phyloP scores from a whole-genome alignment of 2,329 filamentous ascomycete genomes.

The Chalaropsis thielavioides region DNA sequence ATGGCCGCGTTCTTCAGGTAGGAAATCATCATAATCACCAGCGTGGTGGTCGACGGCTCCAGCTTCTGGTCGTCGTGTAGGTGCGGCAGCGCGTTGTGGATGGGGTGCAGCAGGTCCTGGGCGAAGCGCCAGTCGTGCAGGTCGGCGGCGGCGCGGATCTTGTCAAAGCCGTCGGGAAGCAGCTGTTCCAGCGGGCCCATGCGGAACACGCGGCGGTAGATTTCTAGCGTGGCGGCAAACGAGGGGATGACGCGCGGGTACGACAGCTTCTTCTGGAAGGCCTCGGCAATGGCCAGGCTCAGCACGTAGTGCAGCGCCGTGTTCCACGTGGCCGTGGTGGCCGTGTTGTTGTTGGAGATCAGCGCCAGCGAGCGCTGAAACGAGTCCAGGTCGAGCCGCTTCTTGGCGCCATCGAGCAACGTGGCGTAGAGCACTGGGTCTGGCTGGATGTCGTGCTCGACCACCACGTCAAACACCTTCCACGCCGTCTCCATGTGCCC shows the following conservation, averaged over 20 bases:
- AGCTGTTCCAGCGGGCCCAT: conserved; percentile 31
- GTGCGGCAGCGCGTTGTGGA: conserved; percentile 8
- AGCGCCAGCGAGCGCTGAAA: conserved; percentile 25
- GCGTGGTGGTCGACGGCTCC: conserved; percentile 28
- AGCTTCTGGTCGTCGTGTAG: conserved; percentile 19
- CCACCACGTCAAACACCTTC: conserved; percentile 49
- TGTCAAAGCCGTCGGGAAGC: conserved; percentile 19
- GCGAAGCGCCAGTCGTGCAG: conserved; percentile 12
- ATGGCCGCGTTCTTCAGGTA: conserved; percentile 31
- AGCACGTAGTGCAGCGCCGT: conserved; percentile 36
- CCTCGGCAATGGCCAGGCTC: conserved; percentile 30
- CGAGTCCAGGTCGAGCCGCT: conserved; percentile 35
- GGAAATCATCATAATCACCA: conserved; percentile 34
- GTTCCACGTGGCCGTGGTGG: conserved; percentile 25
- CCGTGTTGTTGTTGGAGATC: conserved; percentile 5
- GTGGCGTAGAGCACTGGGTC: conserved; percentile 54
- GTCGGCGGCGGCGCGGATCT: conserved; percentile 15
- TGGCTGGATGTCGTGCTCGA: conserved; percentile 42
- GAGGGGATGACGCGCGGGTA: conserved; percentile 26
- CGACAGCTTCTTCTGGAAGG: conserved; percentile 21
- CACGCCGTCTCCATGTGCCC: conserved; percentile 48
- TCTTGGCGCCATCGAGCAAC: conserved; percentile 57
- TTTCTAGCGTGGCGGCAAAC: conserved; percentile 35
- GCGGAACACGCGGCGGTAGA: conserved; percentile 36
- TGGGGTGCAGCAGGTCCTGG: conserved; percentile 16